Percentiles rank a stretch among this genome's conserved stretches.
phyloP scores from a whole-genome alignment of 495 filamentous ascomycete species.

The Usnea hakonensis region DNA sequence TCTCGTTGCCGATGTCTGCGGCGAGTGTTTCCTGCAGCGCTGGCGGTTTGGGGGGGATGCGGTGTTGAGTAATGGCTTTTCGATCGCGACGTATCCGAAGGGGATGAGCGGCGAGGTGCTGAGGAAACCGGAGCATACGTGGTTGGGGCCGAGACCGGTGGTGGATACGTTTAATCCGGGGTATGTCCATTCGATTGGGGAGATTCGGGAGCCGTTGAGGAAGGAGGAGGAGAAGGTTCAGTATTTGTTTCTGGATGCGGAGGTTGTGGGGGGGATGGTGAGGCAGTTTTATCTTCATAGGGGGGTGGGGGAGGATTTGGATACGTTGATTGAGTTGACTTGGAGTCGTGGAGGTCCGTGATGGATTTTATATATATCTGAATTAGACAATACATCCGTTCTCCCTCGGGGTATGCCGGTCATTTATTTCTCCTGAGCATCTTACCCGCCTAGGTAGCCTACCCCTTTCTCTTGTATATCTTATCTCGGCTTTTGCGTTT shows the following conservation, averaged over 20 bases:
- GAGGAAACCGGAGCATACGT: constrained; percentile 40
- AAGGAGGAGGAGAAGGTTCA: constrained; percentile 15
- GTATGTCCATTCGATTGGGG: constrained; percentile 12
- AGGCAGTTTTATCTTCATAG: constrained; percentile 2
- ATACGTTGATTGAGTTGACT: background rate
- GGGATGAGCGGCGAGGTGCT: constrained; percentile 20
- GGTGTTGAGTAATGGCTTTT: constrained; percentile 52
- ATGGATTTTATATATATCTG: no score
- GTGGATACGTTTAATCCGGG: constrained; percentile 14
- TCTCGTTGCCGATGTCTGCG: constrained; percentile 46
- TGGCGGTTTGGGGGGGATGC: constrained; percentile 50
- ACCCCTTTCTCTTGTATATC: no score
- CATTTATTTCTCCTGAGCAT: no score
- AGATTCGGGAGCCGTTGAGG: constrained; percentile 11
- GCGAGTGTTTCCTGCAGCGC: constrained; percentile 50
- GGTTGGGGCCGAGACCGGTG: constrained; percentile 28
- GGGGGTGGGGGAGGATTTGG: background rate
- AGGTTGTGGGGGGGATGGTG: constrained; percentile 7
- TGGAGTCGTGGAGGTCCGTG: background rate
- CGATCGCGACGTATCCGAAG: constrained; percentile 43
- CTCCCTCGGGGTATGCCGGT: no score
- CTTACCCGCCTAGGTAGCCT: no score
- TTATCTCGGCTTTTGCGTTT: no score
- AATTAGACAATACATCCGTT: no score
- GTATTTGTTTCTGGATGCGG: constrained; percentile 16